A percentile compares a stretch with the other conserved stretches of the same genome.
Conservation (phyloP, 2,329 filamentous ascomycete species). For the Aspergillus pseudotamarii region DNA sequence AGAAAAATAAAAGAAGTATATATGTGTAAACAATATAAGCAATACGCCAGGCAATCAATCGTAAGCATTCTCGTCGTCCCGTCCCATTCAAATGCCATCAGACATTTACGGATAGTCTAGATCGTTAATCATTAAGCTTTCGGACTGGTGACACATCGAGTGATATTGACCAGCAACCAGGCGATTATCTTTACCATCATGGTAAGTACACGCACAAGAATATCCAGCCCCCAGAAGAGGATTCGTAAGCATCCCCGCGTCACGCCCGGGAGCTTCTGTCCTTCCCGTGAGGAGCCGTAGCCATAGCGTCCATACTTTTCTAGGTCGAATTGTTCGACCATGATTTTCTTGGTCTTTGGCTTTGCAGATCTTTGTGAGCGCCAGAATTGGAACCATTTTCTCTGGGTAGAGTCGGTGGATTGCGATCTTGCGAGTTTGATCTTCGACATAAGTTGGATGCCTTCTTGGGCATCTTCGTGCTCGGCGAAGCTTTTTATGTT, state of each 20-base stretch:
- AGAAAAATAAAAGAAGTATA: background rate
- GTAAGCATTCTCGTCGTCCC: background rate
- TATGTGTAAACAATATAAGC: background rate
- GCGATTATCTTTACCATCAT: slow-evolving; percentile 43
- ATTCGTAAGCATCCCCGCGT: slow-evolving; percentile 39
- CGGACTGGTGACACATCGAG: slow-evolving; percentile 45
- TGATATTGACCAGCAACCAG: slow-evolving; percentile 44
- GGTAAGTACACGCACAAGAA: slow-evolving; percentile 42
- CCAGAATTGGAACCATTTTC: slow-evolving; percentile 24
- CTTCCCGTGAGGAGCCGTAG: slow-evolving; percentile 37
- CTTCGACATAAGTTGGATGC: slow-evolving; percentile 38
- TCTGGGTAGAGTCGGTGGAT: slow-evolving; percentile 12
- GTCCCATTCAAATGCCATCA: background rate
- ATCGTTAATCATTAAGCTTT: slow-evolving; percentile 33
- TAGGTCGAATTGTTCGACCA: slow-evolving; percentile 49
- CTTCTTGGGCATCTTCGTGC: slow-evolving; percentile 45
- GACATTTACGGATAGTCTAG: background rate
- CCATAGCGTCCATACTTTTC: slow-evolving; percentile 48
- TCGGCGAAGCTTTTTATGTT: slow-evolving; percentile 42
- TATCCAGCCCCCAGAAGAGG: slow-evolving; percentile 42
- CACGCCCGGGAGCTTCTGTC: slow-evolving; percentile 43
- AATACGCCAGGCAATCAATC: background rate
- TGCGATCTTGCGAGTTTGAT: slow-evolving; percentile 30
- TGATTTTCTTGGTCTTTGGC: slow-evolving; percentile 31
- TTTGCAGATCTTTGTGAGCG: slow-evolving; percentile 15